These are phyloP conservation scores for Aspergillus sp. DNA, from an alignment of 2,329 filamentous ascomycete species.

Conservation along the genomic window DNA sequence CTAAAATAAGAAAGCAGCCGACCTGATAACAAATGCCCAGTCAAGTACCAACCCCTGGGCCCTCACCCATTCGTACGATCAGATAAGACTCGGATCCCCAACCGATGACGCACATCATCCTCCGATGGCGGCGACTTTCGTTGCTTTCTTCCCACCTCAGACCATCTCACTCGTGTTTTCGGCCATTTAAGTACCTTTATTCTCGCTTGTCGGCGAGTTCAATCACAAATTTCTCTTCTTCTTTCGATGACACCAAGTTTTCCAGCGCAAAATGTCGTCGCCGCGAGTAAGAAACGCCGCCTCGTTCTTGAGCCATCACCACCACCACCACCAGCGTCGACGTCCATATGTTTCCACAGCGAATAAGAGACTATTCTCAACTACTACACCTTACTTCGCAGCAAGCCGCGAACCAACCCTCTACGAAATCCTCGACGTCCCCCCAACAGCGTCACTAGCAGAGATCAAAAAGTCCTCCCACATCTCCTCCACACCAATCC, in stretches of 20 bases:
- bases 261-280: conserved; percentile 13
- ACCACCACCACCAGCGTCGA: background rate
- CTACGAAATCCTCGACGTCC: conserved; percentile 76
- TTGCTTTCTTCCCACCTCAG: conserved; percentile 2
- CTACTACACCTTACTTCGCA: conserved; percentile 19
- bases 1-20: background rate
- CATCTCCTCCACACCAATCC: conserved; percentile 1
- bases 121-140: conserved; percentile 12
- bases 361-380: conserved; percentile 39
- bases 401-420: conserved; percentile 51
- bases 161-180: background rate
- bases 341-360: background rate
- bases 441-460: conserved; percentile 58
- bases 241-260: background rate
- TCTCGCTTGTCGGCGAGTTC: background rate
- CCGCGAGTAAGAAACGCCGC: conserved; percentile 13
- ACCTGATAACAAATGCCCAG: background rate
- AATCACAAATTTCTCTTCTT: background rate
- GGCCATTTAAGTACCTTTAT: background rate
- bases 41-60: too few species aligned
- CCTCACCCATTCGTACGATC: conserved; percentile 2
- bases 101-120: conserved; percentile 13
- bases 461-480: conserved; percentile 75
- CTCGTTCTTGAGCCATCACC: conserved; percentile 1
- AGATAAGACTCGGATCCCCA: conserved; percentile 4